Conservation (phyloP, 345 rosid genomes). For the Eutrema yunnanense region DNA sequence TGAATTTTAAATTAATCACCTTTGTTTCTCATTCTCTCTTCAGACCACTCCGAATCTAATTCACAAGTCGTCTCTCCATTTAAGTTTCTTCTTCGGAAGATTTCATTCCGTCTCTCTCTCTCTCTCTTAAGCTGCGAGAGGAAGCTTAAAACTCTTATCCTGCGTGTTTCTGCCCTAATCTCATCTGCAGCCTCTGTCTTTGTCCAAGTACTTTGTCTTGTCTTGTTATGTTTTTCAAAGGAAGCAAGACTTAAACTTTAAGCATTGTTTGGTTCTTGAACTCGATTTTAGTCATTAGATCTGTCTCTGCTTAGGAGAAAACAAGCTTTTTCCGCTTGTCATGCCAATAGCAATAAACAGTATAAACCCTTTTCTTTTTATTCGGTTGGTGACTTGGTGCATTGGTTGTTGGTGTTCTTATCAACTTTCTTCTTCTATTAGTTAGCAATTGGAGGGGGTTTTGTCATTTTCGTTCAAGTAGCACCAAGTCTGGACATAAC, state of each 20-base stretch:
- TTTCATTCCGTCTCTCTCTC: background rate
- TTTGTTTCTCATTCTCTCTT: slow-evolving; percentile 4
- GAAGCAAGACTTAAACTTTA: slow-evolving; percentile 36
- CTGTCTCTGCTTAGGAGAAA: slow-evolving; percentile 31
- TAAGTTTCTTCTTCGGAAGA: background rate
- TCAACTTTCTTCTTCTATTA: slow-evolving; percentile 25
- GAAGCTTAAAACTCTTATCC: background rate
- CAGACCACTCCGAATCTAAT: slow-evolving; percentile 10
- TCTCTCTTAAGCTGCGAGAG: background rate
- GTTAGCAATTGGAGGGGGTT: background rate
- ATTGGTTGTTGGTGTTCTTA: slow-evolving; percentile 29
- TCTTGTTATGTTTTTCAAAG: slow-evolving; percentile 37
- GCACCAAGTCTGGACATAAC: background rate
- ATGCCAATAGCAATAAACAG: slow-evolving; percentile 26
- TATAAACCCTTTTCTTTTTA: slow-evolving; percentile 6
- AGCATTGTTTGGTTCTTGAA: slow-evolving; percentile 20
- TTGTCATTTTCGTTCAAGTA: slow-evolving; percentile 1
- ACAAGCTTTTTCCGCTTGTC: slow-evolving; percentile 20
- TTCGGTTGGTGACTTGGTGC: slow-evolving; percentile 20
- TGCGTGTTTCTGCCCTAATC: slow-evolving; percentile 1
- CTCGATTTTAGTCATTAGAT: slow-evolving; percentile 30
- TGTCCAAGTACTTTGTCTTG: slow-evolving; percentile 8
- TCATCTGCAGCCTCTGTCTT: slow-evolving; percentile 16
- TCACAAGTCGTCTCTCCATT: background rate
- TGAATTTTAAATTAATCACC: background rate